Percentiles rank a stretch among this genome's conserved stretches.
Evolutionary conservation across 2,329 filamentous ascomycete species (phyloP).

Genomic region (Hirsutella minnesotensis): DNA sequence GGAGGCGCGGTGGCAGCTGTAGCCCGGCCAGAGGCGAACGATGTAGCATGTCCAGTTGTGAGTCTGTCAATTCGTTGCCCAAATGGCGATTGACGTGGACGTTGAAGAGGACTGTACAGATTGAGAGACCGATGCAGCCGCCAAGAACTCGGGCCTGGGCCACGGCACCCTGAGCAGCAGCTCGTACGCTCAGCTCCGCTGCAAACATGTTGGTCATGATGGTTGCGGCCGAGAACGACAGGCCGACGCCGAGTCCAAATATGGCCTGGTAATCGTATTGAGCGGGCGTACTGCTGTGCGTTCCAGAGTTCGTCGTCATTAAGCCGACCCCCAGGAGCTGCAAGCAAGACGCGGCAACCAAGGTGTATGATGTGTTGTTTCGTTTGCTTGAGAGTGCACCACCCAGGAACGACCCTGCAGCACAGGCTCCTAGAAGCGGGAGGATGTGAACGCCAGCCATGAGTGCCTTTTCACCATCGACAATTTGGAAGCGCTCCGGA

Average conservation of each 20-base stretch:
- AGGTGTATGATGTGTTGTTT: conserved; percentile 40
- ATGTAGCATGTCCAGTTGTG: conserved; percentile 29
- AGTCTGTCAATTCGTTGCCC: conserved; percentile 18
- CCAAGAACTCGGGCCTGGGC: conserved; percentile 49
- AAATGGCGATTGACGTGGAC: conserved; percentile 26
- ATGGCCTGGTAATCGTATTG: conserved; percentile 44
- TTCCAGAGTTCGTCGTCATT: conserved; percentile 29
- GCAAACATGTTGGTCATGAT: conserved; percentile 44
- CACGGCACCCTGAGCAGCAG: conserved; percentile 46
- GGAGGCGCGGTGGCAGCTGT: conserved; percentile 19
- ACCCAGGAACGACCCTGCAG: conserved; percentile 42
- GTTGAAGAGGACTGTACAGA: conserved; percentile 49
- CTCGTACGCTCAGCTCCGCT: conserved; percentile 34
- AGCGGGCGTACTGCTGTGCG: conserved; percentile 20
- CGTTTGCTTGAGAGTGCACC: conserved; percentile 39
- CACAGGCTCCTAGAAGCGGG: conserved; percentile 44
- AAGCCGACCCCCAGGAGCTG: conserved; percentile 41
- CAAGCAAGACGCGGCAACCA: conserved; percentile 35
- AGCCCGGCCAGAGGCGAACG: conserved; percentile 29
- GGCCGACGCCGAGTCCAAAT: conserved; percentile 46
- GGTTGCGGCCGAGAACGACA: conserved; percentile 44
- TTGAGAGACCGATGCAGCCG: conserved; percentile 44
- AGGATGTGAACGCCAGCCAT: conserved; percentile 45
- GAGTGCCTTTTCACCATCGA: conserved; percentile 39
- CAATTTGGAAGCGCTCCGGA: conserved; percentile 48